Base-by-base conservation (phyloP, 257 asterid genomes). In the Gardenia jasminoides region DNA sequence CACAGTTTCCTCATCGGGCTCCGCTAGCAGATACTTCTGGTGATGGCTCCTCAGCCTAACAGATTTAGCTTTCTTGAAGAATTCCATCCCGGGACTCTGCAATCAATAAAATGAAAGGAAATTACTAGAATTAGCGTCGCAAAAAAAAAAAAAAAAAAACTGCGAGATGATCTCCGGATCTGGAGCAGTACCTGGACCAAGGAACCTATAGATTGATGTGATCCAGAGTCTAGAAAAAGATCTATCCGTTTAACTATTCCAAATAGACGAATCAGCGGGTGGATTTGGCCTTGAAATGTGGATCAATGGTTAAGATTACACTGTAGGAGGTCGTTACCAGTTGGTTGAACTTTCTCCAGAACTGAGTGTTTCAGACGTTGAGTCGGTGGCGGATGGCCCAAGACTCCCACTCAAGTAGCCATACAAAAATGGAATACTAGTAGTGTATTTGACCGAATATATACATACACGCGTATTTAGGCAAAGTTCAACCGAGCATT, bases 41-140 rank as follows among this genome's bases (percentile, higher is more conserved):
- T 91, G 97, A 77, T 87, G 90, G 90, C 97, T 89, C 76, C 80
- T 89, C 33, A 94, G 89, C 87, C 97, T 78, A 56, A 94, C 89
- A 39, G 89, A 76, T 85, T 86, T 89, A 4, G 95, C 97, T 41
- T 82, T 88, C 72, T 73, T 75, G 88, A 94, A 92, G 81, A 94
- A 85, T 5, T 92, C 97, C 96, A 94, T 91, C 33, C 89, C 93
- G 22, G 95, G 83, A 50, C 76, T 85, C 96, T 92, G 88, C 46
- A 70, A 52, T 36, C 54, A 44, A 39, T 9, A n/a, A 30, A 20
- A 36, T 46, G 3, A 44, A 12, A 15, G 2, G 28, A 39, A 19
- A 20, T 7, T 47, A 24, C 13, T 22, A 3, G 20, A 33, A 66
- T 31, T 31, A 30, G 70, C 16, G 12, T 58, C 0, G 5, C 12